phyloP scores from a whole-genome alignment of 257 asterid species.

The Jacaranda mimosifolia region DNA sequence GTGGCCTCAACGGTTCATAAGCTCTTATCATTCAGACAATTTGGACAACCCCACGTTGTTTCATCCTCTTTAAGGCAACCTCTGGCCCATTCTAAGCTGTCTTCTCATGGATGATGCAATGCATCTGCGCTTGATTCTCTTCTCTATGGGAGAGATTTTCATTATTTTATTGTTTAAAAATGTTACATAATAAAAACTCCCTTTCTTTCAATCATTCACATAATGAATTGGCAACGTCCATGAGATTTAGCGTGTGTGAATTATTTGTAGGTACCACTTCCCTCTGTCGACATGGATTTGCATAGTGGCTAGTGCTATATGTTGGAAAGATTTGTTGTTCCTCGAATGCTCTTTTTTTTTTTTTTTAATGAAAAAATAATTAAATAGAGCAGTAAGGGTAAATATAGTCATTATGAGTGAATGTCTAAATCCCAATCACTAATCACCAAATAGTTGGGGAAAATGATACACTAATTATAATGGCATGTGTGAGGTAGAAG shows the following conservation, averaged over 20 bases:
- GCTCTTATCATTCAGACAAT: conserved; percentile 36
- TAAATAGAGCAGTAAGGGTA: neutral
- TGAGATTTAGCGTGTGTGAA: conserved; percentile 53
- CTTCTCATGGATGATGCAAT: conserved; percentile 52
- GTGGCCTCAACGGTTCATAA: conserved; percentile 38
- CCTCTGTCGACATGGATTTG: conserved; percentile 36
- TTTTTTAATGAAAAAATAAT: neutral
- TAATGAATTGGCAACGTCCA: conserved; percentile 63
- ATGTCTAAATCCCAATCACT: neutral
- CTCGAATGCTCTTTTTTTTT: neutral
- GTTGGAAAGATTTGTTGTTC: conserved; percentile 39
- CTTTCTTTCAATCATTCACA: conserved; percentile 46
- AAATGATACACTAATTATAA: conserved; percentile 25
- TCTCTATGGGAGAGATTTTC: conserved; percentile 6
- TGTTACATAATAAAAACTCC: neutral
- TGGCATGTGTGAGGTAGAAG: conserved; percentile 15
- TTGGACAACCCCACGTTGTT: conserved; percentile 52
- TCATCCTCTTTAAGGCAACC: conserved; percentile 48
- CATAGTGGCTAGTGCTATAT: conserved; percentile 35
- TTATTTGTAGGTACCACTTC: conserved; percentile 50
- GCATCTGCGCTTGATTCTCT: conserved; percentile 42
- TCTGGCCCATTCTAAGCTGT: conserved; percentile 60
- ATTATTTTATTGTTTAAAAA: neutral
- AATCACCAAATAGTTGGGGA: neutral
- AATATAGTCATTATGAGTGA: neutral